Evolutionary conservation across 2,329 filamentous ascomycete species (phyloP).

Genomic region (Penicillium oxalicum): DNA sequence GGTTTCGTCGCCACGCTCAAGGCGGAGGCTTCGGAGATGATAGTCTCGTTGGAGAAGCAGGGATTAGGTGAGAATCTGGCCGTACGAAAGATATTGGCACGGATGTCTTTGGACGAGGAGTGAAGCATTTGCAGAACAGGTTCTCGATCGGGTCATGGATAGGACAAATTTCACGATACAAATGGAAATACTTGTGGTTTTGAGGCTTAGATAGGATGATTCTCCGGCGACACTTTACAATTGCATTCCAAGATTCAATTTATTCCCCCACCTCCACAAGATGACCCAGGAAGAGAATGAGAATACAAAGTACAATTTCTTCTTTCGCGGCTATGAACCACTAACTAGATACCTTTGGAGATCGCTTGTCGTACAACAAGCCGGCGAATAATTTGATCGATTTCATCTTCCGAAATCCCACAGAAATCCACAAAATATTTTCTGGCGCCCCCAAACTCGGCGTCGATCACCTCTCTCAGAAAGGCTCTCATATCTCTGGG

Average conservation of each 20-base stretch:
- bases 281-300: no score
- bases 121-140: background rate
- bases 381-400: background rate
- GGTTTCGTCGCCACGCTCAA: background rate
- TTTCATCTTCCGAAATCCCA: background rate
- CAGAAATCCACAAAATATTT: background rate
- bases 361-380: background rate
- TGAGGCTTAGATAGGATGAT: no score
- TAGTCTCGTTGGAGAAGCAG: background rate
- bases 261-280: no score
- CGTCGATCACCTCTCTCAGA: background rate
- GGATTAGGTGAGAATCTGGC: background rate
- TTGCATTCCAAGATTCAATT: no score
- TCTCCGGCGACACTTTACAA: no score
- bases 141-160: background rate
- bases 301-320: no score
- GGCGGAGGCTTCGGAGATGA: background rate
- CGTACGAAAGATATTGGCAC: background rate
- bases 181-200: no score
- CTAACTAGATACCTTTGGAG: background rate
- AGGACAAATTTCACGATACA: no score
- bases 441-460: background rate
- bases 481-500: slow-evolving; percentile 1
- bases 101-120: background rate
- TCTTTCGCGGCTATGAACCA: no score